Evolutionary conservation across 768 basidiomycete genomes (phyloP).

Genomic region (Podaxis sp.): DNA sequence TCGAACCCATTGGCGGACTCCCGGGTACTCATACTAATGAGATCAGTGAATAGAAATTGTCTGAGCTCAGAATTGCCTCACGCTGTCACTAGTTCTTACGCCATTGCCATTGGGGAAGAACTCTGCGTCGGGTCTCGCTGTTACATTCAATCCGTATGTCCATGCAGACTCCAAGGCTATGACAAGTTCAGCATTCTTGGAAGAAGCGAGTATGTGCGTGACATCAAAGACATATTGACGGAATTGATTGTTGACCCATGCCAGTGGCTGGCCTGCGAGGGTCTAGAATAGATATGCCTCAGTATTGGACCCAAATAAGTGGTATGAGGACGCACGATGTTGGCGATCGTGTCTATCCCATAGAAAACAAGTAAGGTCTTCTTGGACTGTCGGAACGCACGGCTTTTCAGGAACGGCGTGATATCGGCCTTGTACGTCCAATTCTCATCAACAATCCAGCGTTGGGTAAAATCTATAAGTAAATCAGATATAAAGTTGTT

Average conservation of each 20-base stretch:
- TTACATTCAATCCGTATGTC: constrained; percentile 54
- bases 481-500: neutral
- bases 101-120: constrained; percentile 32
- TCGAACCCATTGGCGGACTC: constrained; percentile 46
- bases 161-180: constrained; percentile 54
- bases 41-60: neutral
- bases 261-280: constrained; percentile 48
- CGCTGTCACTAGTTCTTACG: constrained; percentile 13
- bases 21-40: constrained; percentile 49
- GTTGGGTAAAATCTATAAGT: constrained; percentile 46
- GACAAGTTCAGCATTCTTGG: constrained; percentile 44
- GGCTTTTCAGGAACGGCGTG: constrained; percentile 36
- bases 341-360: constrained; percentile 57
- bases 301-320: neutral
- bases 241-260: constrained; percentile 61
- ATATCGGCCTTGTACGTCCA: constrained; percentile 62
- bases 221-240: constrained; percentile 55
- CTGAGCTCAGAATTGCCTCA: neutral
- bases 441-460: constrained; percentile 56
- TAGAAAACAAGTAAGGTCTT: constrained; percentile 51
- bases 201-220: constrained; percentile 37
- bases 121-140: constrained; percentile 48
- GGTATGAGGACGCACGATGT: constrained; percentile 39
- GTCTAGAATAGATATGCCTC: constrained; percentile 31
- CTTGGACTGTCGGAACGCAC: constrained; percentile 22